Base-by-base conservation (phyloP, 2,329 filamentous ascomycete species). In the Fusarium secorum region DNA sequence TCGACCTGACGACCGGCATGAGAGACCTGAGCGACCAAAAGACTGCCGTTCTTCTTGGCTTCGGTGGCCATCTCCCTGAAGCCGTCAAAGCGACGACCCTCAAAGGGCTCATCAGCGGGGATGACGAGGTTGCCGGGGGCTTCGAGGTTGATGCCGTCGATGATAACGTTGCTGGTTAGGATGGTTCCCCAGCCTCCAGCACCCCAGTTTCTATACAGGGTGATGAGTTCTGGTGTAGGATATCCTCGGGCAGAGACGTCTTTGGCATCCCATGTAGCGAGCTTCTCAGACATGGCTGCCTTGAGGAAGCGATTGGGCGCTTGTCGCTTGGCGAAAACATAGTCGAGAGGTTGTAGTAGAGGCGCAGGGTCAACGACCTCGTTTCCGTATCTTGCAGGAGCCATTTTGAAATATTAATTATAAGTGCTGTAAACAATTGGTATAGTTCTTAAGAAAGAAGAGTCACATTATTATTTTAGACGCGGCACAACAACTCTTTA, bases 1-100 rank as follows among this genome's bases (percentile, higher is more conserved):
- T 71, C 68, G 24, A 71, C 68, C 13, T 71, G 68, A 26, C 68
- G 68, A 18, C 68, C 68, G n/a, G 53, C 64, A 24, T 71, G 68
- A 7, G 68, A 64, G 14, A 71, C 58, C 39, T 71, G 68, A 5
- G 53, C 68, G 18, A 71, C 48, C n/a, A 71, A 20, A 1, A 71
- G 28, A 15, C 55, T 69, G 10, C 68, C 68, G 3, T 48, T 52
- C 49, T 64, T 63, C 41, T 71, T 71, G 3, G 53, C 30, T 4
- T 30, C 68, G 3, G 58, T 39, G 11, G 68, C 68, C 32, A 71
- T 30, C 17, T 71, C 64, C 36, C 71, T 71, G 36, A 45, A 71
- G 1, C 64, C 68, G 2, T 71, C 68, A 9, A 71, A 71, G 7
- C 68, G 68, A 11, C 38, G 58, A 3, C 68, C 68, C 11, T 71